Evolutionary conservation across 305 asterid genomes (phyloP), one percentile per base, ranked within the genome.

Genomic region (Galium porrigens): DNA sequence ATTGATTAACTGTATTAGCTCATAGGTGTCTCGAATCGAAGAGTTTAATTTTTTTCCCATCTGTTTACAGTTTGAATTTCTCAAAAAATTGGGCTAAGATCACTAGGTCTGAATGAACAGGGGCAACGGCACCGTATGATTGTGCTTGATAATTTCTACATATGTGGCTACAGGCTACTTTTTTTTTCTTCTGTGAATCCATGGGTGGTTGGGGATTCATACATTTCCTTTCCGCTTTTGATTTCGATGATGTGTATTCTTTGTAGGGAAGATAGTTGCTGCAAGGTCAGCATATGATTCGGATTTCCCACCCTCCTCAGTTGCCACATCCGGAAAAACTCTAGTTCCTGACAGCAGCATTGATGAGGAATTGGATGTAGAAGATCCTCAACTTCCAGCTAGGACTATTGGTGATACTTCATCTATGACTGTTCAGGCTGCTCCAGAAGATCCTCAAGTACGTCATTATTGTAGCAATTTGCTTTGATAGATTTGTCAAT

Each of bases 271-370:
- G 81, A 74, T 80, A 56, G 74, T 77, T 77, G 82, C 81, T 73
- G 86, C 76, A 65, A 85, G 82, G 80, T 49, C 86, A 9, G 70
- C 83, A 14, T 69, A 60, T 49, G 83, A 87, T 63, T 75, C 90
- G 58, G 82, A 78, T 41, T 75, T 76, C 67, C 80, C 78, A 65
- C 82, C 90, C 58, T 78, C 86, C 49, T 69, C 77, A 60, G 87
- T 80, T 58, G 79, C 89, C 46, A 81, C 85, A 72, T 79, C 97
- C 10, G 90, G 78, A 69, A 90, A 94, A 74, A 79, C 88, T 71
- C 90, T 89, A 60, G 94, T 86, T 77, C 94, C 99, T 6, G 95
- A 92, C 46, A 70, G 84, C 70, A 81, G 74, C 73, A 69, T 66
- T 72, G 89, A 81, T 63, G 84, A 64, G 27, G 68, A 83, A 12